phyloP scores from a whole-genome alignment of 257 asterid species.

The Capsicum rhomboideum region DNA sequence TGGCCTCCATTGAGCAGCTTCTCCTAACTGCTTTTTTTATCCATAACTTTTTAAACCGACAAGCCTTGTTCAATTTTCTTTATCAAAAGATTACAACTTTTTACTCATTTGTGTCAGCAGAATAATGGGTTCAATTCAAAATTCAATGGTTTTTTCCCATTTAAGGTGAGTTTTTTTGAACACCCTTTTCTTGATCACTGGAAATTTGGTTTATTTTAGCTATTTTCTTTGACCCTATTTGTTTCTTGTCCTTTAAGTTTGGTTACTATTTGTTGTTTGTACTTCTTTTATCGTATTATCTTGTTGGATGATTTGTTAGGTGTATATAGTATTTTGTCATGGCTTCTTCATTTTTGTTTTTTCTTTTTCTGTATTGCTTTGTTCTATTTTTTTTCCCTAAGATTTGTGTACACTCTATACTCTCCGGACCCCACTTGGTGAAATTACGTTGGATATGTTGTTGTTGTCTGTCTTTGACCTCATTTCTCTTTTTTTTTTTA shows the following conservation, averaged over 20 bases:
- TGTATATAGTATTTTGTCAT: too few relatives aligned
- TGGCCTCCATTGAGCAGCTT: too few relatives aligned
- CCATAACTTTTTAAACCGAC: not conserved
- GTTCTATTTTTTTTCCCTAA: too few relatives aligned
- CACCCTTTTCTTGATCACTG: not conserved
- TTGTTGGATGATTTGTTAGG: too few relatives aligned
- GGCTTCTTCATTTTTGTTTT: too few relatives aligned
- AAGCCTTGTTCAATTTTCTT: not conserved
- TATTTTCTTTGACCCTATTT: not conserved
- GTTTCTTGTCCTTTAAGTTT: too few relatives aligned
- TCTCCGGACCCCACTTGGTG: too few relatives aligned
- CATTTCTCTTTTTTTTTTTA: not conserved
- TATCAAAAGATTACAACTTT: not conserved
- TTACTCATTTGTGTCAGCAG: not conserved
- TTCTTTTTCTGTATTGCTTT: too few relatives aligned
- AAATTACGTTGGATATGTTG: too few relatives aligned
- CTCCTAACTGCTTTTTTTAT: not conserved
- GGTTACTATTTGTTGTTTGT: too few relatives aligned
- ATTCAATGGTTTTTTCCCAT: not conserved
- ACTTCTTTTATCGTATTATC: too few relatives aligned
- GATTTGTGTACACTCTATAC: too few relatives aligned
- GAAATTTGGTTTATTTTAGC: not conserved
- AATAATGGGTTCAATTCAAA: not conserved
- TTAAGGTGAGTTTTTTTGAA: not conserved
- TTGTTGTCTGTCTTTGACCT: not conserved